Evolutionary conservation across 2,329 filamentous ascomycete species (phyloP).

Genomic region (Fusarium miscanthi): DNA sequence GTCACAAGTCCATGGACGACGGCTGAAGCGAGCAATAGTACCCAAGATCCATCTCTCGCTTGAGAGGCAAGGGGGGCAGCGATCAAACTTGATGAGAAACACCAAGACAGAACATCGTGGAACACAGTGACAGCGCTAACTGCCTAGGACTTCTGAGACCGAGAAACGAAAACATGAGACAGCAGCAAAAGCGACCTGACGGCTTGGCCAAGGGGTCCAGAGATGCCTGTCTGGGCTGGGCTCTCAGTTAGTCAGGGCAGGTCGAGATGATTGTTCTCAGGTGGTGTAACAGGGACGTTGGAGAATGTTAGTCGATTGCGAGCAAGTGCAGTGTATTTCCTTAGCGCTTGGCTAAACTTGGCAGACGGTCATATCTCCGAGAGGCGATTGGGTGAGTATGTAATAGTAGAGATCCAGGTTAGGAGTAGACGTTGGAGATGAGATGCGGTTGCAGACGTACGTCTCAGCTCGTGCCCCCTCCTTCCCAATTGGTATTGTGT

Average conservation of each 20-base stretch:
- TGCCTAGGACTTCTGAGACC: conserved; percentile 26
- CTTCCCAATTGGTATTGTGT: conserved; percentile 19
- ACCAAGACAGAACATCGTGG: conserved; percentile 30
- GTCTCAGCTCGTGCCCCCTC: conserved; percentile 36
- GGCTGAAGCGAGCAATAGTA: conserved; percentile 17
- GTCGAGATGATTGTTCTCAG: conserved; percentile 23
- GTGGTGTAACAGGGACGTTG: conserved; percentile 31
- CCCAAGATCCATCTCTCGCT: neutral
- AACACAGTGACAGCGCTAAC: conserved; percentile 16
- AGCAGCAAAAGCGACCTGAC: conserved; percentile 16
- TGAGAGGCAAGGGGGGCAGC: conserved; percentile 7
- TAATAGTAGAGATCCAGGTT: neutral
- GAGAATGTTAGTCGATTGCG: conserved; percentile 27
- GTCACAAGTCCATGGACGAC: conserved; percentile 24
- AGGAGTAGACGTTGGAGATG: conserved; percentile 18
- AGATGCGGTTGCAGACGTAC: conserved; percentile 39
- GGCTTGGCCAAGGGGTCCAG: conserved; percentile 14
- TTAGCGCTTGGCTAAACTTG: conserved; percentile 39
- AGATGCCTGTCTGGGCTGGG: conserved; percentile 7
- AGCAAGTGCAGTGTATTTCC: neutral
- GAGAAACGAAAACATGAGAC: conserved; percentile 40
- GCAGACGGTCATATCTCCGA: conserved; percentile 21
- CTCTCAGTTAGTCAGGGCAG: neutral
- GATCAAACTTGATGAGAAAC: conserved; percentile 43
- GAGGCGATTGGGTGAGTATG: neutral